phyloP scores from a whole-genome alignment of 129 eudicot genomes.

The carrot (Daucus carota) region DNA sequence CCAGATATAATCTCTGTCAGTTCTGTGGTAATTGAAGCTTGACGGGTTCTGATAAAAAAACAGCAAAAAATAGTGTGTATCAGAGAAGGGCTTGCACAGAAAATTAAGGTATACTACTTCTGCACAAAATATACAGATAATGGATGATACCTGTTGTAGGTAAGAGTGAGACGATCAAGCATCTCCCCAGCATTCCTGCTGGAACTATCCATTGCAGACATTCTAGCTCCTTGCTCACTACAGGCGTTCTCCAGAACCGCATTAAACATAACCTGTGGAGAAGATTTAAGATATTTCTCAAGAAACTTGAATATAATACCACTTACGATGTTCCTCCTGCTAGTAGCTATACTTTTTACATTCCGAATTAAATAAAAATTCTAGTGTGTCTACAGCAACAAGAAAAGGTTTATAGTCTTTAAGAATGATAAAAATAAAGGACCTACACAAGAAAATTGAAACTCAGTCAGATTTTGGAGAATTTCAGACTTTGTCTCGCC shows the following conservation, averaged over 20 bases:
- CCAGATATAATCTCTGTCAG: constrained; percentile 91
- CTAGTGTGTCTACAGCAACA: not conserved
- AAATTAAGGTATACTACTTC: not conserved
- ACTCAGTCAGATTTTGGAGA: constrained; percentile 83
- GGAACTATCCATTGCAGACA: constrained; percentile 99
- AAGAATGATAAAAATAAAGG: not conserved
- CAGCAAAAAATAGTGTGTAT: not conserved
- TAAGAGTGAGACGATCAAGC: constrained; percentile 98
- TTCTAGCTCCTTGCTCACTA: constrained; percentile 99
- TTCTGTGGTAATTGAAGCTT: constrained; percentile 96
- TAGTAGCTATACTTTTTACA: not conserved
- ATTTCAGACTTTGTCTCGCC: constrained; percentile 90
- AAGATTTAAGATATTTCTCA: not conserved
- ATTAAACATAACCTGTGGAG: constrained; percentile 81
- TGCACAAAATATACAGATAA: not conserved
- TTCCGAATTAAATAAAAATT: not conserved
- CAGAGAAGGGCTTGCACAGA: not conserved
- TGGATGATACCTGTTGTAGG: constrained; percentile 77
- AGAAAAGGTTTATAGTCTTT: not conserved
- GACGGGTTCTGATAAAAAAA: constrained; percentile 66
- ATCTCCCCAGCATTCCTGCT: constrained; percentile 99
- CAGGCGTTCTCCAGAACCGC: constrained; percentile 96
- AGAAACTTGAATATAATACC: not conserved
- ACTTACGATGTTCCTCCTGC: too few relatives aligned
- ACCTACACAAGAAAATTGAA: constrained; percentile 90